Evolutionary conservation across 2,329 filamentous ascomycete species (phyloP), one percentile per base, ranked within the genome.

Genomic region (Amauroascus niger): DNA sequence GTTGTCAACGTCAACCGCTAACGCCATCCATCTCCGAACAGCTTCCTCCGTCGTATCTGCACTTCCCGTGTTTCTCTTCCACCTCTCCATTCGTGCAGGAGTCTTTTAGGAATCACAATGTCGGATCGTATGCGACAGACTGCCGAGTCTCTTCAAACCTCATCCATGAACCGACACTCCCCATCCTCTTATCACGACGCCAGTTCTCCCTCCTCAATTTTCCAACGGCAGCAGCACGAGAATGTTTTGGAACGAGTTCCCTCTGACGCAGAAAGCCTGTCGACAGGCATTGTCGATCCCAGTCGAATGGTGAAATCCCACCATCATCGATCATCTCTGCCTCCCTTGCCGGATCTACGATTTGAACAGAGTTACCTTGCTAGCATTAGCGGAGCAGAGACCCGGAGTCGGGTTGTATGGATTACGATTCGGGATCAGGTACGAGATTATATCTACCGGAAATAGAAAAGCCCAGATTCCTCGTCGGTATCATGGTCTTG

Each of bases 291-390:
- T 41, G 66, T 75, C 39, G 65, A 71, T 50, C 64, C 62, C 13
- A 64, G 59, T 43, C 66, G 64, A 6, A 65, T 66, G 30, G 61
- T 72, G 49, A 66, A 64, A 30, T 67, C 69, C 2, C 8, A 44
- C 11, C 54, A 66, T 3, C 60, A 66, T 11, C 67, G 68, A 13
- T 63, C 68, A 30, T 67, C 65, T n/a, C 79, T 96, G 65, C 89
- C 90, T 45, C 81, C 81, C 2, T 67, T 86, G 45, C 82, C 82
- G 3, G 93, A 98, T 72, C 75, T 98, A 60, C 82, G 93, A 41
- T 97, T 97, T 72, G 93, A 98, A 74, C 93, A 98, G 78, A 96
- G 90, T 76, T 98, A 98, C 70, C 79, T 98, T 53, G 85, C 87
- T 63, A 95, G 89, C 72, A 86, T 98, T 62, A 80, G 84, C 59